A percentile compares a stretch with the other conserved stretches of the same genome.
Evolutionary conservation across 164 flowering plant species (phyloP).

Genomic region (Nymphaea thermarum): DNA sequence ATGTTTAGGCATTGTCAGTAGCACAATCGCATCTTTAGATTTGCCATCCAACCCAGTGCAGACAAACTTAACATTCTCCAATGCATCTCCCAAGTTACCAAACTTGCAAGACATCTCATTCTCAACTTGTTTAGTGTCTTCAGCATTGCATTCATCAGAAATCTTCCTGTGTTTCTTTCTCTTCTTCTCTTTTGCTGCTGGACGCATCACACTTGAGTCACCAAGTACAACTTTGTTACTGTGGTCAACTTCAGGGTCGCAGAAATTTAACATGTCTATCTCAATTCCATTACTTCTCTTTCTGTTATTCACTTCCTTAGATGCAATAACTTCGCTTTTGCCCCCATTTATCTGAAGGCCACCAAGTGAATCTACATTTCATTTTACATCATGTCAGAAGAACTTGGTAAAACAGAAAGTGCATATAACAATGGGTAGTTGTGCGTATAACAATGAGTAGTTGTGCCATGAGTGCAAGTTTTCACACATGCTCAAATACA

Average conservation of each 20-base stretch:
- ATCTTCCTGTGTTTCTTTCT: conserved; percentile 15
- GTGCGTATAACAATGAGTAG: no score
- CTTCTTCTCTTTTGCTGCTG: conserved; percentile 20
- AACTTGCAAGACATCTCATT: conserved; percentile 4
- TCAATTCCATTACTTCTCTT: conserved; percentile 3
- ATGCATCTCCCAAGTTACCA: conserved; percentile 3
- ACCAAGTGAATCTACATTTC: conserved; percentile 13
- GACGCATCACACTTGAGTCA: no score
- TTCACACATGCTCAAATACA: no score
- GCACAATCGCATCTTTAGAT: conserved; percentile 3
- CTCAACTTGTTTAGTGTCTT: conserved; percentile 2
- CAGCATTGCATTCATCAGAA: conserved; percentile 6
- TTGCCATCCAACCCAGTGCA: conserved; percentile 1
- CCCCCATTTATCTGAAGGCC: conserved; percentile 1
- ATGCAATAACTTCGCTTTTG: background rate
- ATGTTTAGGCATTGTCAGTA: conserved; percentile 12
- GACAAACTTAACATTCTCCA: conserved; percentile 1
- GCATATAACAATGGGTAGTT: no score
- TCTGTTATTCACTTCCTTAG: conserved; percentile 8
- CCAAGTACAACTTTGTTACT: background rate
- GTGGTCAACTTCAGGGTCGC: background rate
- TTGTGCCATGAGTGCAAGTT: no score
- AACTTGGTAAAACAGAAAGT: no score
- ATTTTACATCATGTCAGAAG: conserved; percentile 5
- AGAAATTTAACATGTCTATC: background rate